phyloP scores from a whole-genome alignment of 2,329 filamentous ascomycete species.

The Akanthomyces lecanii region DNA sequence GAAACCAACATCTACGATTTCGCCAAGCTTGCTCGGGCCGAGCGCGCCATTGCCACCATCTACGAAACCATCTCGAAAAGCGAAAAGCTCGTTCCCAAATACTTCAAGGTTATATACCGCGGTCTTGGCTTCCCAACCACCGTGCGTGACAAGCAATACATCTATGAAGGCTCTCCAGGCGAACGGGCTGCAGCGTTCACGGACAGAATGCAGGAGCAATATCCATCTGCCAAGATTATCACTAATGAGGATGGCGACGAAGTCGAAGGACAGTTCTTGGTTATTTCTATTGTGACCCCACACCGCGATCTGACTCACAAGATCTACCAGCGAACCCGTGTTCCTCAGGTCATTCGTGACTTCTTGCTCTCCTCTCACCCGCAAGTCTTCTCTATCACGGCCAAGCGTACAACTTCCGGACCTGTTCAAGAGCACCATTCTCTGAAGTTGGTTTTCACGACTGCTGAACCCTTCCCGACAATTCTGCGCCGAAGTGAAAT shows the following conservation, averaged over 20 bases:
- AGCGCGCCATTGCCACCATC: slow-evolving; percentile 86
- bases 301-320: slow-evolving; percentile 79
- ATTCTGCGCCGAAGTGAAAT: slow-evolving; percentile 87
- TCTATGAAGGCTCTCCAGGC: slow-evolving; percentile 76
- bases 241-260: slow-evolving; percentile 66
- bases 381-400: slow-evolving; percentile 72
- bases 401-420: slow-evolving; percentile 64
- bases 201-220: slow-evolving; percentile 87
- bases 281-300: slow-evolving; percentile 74
- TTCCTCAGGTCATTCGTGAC: slow-evolving; percentile 79
- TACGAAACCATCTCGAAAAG: slow-evolving; percentile 85
- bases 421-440: slow-evolving; percentile 69
- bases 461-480: slow-evolving; percentile 83
- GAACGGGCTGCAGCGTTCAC: slow-evolving; percentile 80
- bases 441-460: slow-evolving; percentile 80
- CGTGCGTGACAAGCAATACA: slow-evolving; percentile 83
- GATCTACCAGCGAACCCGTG: slow-evolving; percentile 82
- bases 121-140: slow-evolving; percentile 81
- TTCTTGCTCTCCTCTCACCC: slow-evolving; percentile 77
- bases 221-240: slow-evolving; percentile 79
- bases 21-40: slow-evolving; percentile 80
- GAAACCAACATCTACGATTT: slow-evolving; percentile 89
- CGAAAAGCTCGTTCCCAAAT: slow-evolving; percentile 72
- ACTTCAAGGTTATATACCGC: slow-evolving; percentile 87
- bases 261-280: slow-evolving; percentile 84